phyloP scores from a whole-genome alignment of 495 filamentous ascomycete genomes.

The Chaetomium fimeti region DNA sequence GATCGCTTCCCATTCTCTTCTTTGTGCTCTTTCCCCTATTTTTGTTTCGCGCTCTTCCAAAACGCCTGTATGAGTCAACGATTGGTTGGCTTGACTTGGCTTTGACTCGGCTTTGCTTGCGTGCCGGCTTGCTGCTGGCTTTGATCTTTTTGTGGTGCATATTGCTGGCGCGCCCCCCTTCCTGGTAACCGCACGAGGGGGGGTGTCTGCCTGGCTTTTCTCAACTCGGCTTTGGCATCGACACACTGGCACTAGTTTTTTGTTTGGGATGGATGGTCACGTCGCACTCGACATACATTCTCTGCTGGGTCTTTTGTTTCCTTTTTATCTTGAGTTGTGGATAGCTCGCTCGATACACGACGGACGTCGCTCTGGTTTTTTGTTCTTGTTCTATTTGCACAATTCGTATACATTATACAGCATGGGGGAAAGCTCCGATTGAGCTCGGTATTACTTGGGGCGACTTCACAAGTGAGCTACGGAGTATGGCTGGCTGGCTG shows the following conservation, averaged over 20 bases:
- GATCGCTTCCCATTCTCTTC: not conserved
- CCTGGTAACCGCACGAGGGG: too few relatives aligned
- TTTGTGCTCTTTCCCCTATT: too few relatives aligned
- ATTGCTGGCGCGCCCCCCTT: too few relatives aligned
- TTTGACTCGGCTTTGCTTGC: not conserved
- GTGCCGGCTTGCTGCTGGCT: not conserved
- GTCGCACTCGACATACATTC: slow-evolving; percentile 3
- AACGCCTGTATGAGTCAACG: too few relatives aligned
- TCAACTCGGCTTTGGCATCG: not conserved
- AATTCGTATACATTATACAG: slow-evolving; percentile 1
- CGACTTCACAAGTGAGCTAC: not conserved
- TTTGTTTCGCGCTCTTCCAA: too few relatives aligned
- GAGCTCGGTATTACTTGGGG: slow-evolving; percentile 1
- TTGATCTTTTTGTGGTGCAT: not conserved
- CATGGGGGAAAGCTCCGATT: not conserved
- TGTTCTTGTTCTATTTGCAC: not conserved
- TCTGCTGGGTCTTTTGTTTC: not conserved
- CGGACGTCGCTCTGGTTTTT: slow-evolving; percentile 7
- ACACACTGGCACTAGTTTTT: not conserved
- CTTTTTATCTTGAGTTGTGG: not conserved
- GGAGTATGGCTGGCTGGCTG: too few relatives aligned
- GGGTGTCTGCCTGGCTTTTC: not conserved
- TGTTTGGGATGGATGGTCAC: not conserved
- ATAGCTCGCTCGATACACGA: slow-evolving; percentile 3
- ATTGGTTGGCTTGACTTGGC: not conserved